Evolutionary conservation across 352 stramenopile species (phyloP).

Genomic region (Phytopythium boreale): DNA sequence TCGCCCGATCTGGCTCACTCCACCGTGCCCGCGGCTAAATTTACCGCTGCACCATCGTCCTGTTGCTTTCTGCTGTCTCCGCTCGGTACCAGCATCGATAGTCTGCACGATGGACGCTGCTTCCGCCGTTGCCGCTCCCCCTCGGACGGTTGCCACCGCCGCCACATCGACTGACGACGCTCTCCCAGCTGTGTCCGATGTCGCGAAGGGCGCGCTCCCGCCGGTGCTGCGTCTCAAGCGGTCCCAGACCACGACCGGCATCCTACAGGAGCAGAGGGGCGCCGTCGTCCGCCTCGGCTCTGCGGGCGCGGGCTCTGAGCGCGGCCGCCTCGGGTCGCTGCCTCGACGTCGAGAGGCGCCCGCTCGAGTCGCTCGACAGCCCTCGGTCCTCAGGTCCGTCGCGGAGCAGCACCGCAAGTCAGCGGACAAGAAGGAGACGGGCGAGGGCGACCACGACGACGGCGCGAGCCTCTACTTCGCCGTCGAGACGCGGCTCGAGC

Average conservation of each 20-base stretch:
- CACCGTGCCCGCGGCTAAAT: too few species aligned
- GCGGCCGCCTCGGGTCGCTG: not conserved
- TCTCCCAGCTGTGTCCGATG: not conserved
- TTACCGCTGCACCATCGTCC: too few species aligned
- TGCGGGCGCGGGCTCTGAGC: not conserved
- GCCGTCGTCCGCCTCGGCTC: not conserved
- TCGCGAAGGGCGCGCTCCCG: not conserved
- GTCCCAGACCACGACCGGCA: not conserved
- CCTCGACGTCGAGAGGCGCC: not conserved
- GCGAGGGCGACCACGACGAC: constrained; percentile 10
- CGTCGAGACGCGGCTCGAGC: constrained; percentile 56
- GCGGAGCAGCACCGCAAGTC: not conserved
- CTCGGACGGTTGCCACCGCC: not conserved
- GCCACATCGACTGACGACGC: not conserved
- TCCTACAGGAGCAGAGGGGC: not conserved
- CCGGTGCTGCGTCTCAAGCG: not conserved
- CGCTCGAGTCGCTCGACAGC: not conserved
- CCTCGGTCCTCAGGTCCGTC: not conserved
- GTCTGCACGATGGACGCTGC: too few species aligned
- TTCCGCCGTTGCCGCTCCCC: too few species aligned
- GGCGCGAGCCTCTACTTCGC: constrained; percentile 46
- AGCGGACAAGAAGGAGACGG: not conserved
- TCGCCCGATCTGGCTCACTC: not conserved
- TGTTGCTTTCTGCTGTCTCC: too few species aligned
- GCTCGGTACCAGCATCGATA: too few species aligned